Evolutionary conservation across 1,139 yeast species (phyloP), one percentile per base, ranked within the genome.

Genomic region (Protomyces pachydermus): DNA sequence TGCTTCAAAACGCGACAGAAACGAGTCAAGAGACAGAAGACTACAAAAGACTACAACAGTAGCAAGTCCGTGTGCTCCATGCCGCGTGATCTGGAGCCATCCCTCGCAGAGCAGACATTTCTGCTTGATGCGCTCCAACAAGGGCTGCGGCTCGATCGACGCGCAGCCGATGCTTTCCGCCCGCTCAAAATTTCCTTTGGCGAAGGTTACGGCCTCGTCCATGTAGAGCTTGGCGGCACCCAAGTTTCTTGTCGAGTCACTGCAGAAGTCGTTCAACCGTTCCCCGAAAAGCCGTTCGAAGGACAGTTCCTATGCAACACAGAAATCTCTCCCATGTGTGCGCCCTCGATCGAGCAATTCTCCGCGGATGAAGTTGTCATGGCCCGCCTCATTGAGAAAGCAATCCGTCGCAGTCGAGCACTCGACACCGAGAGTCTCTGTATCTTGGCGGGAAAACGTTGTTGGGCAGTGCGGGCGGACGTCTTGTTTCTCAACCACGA

Each of bases 241-340:
- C 68, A 82, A 70, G 83, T 93, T 3, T 84, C 88, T 2, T 93
- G 87, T 16, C 81, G 93, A 65, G 85, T 91, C 1, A 85, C 93
- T 28, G 88, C 96, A 23, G 86, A 84, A 65, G 85, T 95, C n/a
- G 81, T 84, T 9, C 82, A 83, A 67, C 98, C 98, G 0, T 87
- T 82, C 70, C 96, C 90, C 64, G 96, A 91, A 70, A 80, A 97
- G 61, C 98, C 98, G 1, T 91, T 89, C 72, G 98, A 95, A 75
- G 98, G 98, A 0, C 74, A 88, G 3, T 91, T 93, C 73, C 79
- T 82, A 52, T 91, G 93, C 35, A 84, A 88, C 60, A 88, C 96
- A 4, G 98, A 93, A 72, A 83, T 89, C 60, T 83, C 91, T 18
- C 87, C 97, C 32, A 87, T 91, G 91, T 96, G 97, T 0, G 84